Conservation (phyloP, 805 yeast genomes). For the Suhomyces pyralidae region DNA sequence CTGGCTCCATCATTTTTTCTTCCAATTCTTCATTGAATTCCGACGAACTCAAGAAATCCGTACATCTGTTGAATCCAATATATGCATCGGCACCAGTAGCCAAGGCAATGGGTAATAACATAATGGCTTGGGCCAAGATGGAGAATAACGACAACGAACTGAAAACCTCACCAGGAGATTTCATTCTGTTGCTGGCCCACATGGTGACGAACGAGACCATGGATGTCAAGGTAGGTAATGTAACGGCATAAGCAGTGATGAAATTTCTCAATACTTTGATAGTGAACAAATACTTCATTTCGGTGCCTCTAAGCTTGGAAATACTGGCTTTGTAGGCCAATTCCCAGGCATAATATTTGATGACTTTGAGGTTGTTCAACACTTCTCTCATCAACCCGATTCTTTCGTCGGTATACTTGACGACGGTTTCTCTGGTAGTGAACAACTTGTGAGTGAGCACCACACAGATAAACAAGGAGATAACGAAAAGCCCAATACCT, state of each 20-base stretch:
- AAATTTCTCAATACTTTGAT: constrained; percentile 41
- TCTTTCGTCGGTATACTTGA: constrained; percentile 40
- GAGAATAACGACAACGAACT: constrained; percentile 41
- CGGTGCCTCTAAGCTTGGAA: constrained; percentile 34
- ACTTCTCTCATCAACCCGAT: constrained; percentile 43
- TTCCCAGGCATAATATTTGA: constrained; percentile 49
- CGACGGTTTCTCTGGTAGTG: constrained; percentile 33
- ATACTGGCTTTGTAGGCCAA: constrained; percentile 37
- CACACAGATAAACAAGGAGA: constrained; percentile 34
- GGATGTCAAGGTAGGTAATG: constrained; percentile 42
- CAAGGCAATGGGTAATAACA: constrained; percentile 43
- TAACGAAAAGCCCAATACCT: constrained; percentile 40
- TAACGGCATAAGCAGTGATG: constrained; percentile 43
- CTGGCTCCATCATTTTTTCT: constrained; percentile 6
- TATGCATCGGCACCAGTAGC: constrained; percentile 45
- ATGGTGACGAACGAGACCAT: constrained; percentile 44
- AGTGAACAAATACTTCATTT: constrained; percentile 40
- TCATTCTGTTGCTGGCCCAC: constrained; percentile 43
- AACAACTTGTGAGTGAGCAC: constrained; percentile 33
- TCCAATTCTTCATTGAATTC: constrained; percentile 15
- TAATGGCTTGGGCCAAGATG: constrained; percentile 42
- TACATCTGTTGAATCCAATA: constrained; percentile 34
- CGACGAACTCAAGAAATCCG: constrained; percentile 18
- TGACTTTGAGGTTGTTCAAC: constrained; percentile 38
- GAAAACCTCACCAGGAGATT: constrained; percentile 38